Evolutionary conservation across 768 basidiomycete species (phyloP), one percentile per base, ranked within the genome.

Genomic region (Amanita subjunquillea): DNA sequence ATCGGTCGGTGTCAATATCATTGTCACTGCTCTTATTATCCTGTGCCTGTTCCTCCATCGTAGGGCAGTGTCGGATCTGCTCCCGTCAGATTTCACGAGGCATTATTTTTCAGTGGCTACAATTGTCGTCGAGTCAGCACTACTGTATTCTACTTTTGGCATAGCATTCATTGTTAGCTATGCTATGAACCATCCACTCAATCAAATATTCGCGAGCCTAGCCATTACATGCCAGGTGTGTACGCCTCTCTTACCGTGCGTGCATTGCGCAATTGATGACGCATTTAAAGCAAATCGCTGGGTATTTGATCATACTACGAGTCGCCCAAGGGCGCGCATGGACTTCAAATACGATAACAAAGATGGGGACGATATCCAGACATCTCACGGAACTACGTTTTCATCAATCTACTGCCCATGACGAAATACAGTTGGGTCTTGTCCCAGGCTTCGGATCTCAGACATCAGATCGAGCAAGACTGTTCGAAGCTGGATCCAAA

Each of bases 261-360:
- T 51, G 15, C 12, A 9, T 4, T 12, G 50, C 60, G 41, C 57
- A 65, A 17, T 68, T 70, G 32, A 66, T 15, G 67, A 56, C 47
- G 32, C 20, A 12, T 43, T 32, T 3, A 32, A 32, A 76, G 75
- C 67, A 73, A 62, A 69, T 75, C 36, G 74, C 75, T 6, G 69
- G 70, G 0, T 71, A 74, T 54, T 64, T 76, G 23, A 76, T 77
- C 51, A 74, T 74, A 36, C 71, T 71, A 42, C 71, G 75, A 15
- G 63, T 77, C 6, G 70, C 73, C 2, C 64, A 72, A 54, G 76
- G 76, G 12, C 66, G 69, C 25, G 75, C 72, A 2, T 75, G 73
- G 75, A 64, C 57, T 32, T 58, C 60, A 51, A 53, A 62, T 27
- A 68, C 69, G 1, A 54, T 65, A n/a, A 46, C 43, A 23, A 46